Percentiles rank a stretch among this genome's conserved stretches.
Conservation (phyloP, 2,329 filamentous ascomycete species). For the Diatrype stigma region DNA sequence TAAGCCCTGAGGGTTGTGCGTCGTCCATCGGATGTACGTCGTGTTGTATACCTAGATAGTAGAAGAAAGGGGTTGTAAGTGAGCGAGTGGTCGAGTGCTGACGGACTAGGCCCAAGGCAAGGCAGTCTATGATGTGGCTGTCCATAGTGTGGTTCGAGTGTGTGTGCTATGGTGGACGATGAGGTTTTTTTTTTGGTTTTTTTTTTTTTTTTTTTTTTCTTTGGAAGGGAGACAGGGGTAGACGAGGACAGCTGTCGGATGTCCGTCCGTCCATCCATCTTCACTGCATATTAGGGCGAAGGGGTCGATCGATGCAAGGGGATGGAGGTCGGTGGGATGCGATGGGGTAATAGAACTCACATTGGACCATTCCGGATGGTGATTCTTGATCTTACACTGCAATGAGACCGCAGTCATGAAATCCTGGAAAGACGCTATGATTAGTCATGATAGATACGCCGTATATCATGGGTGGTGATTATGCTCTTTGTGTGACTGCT, state of each 20-base stretch:
- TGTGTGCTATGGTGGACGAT: too few relatives aligned
- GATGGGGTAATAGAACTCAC: conserved; percentile 33
- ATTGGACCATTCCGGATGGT: conserved; percentile 76
- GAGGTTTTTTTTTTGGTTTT: too few relatives aligned
- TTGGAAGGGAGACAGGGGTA: background rate
- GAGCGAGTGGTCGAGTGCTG: background rate
- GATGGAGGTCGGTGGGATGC: background rate
- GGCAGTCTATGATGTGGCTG: too few relatives aligned
- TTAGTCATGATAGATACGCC: conserved; percentile 12
- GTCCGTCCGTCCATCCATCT: too few relatives aligned
- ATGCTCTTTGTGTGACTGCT: too few relatives aligned
- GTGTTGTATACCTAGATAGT: conserved; percentile 61
- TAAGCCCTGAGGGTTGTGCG: conserved; percentile 63
- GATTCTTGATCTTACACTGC: conserved; percentile 63
- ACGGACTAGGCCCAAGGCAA: too few relatives aligned
- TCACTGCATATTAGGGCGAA: too few relatives aligned
- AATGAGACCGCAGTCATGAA: conserved; percentile 71
- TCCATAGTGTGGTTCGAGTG: too few relatives aligned
- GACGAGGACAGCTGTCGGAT: too few relatives aligned
- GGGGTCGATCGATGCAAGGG: too few relatives aligned
- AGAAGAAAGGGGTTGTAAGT: conserved; percentile 7
- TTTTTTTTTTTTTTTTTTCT: background rate
- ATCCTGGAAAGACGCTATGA: conserved; percentile 41
- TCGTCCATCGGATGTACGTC: conserved; percentile 69
- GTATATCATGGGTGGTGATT: background rate